Evolutionary conservation across 768 basidiomycete genomes (phyloP), one percentile per base, ranked within the genome.

Genomic region (Auricularia sp.): DNA sequence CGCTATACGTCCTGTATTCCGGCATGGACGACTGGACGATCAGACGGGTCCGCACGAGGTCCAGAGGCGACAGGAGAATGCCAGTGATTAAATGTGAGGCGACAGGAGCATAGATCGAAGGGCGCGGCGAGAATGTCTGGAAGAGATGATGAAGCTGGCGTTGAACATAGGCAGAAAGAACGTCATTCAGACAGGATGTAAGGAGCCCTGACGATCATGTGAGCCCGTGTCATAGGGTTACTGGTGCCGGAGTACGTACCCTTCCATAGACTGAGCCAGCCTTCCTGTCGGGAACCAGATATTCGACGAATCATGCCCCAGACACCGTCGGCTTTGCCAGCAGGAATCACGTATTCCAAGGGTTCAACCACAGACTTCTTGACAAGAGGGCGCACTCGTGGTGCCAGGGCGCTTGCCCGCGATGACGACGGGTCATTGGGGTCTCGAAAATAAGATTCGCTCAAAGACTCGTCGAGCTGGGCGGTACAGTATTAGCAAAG

Each of bases 251-350:
- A 35, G 58, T 29, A 69, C 75, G 62, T 70, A 90, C 93, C 94
- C 83, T 99, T 99, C 93, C 94, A 97, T 14, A 98, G 76, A 0
- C 88, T 85, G 21, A 92, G 76, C 86, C 91, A 92, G 1, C 96
- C 96, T 75, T 98, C 96, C 2, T 85, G 82, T 68, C 86, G 83
- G 76, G 93, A 95, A 37, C 85, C 78, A 1, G 86, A 85, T 42
- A 96, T 77, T 39, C 87, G 86, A 70, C 91, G 89, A 69, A 98
- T 94, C 95, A 98, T 98, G 14, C 88, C 89, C 94, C 92, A 96
- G 2, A 94, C 88, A 10, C 94, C 92, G 65, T 86, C 83, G 3
- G 85, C 88, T 64, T 86, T 89, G 54, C 90, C 91, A 3, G 92
- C 86, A 6, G 94, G 90, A 66, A 96, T 88, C 58, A 92, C 83